Evolutionary conservation across 2,329 filamentous ascomycete genomes (phyloP).

Genomic region (Ophiostoma populinum): DNA sequence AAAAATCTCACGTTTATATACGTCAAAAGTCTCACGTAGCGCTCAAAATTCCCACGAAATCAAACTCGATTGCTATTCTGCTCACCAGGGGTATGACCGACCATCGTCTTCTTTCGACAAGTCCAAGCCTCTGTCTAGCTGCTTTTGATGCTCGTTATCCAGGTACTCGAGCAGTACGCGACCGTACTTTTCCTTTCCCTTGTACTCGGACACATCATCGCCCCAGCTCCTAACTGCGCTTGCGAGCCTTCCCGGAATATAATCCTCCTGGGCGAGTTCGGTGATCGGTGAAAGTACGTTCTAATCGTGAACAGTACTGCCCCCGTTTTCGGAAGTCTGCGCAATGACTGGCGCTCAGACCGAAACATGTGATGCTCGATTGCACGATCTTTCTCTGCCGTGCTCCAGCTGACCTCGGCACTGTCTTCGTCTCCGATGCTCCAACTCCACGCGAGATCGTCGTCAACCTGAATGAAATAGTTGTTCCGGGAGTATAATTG

Average conservation of each 20-base stretch:
- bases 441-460: constrained; percentile 1
- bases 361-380: constrained; percentile 1
- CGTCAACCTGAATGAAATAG: constrained; percentile 1
- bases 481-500: background rate
- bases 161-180: background rate
- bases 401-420: background rate
- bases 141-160: background rate
- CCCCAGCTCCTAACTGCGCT: constrained; percentile 1
- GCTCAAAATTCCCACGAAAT: too few species aligned
- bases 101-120: background rate
- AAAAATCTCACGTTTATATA: too few species aligned
- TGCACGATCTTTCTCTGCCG: constrained; percentile 1
- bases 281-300: background rate
- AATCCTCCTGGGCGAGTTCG: background rate
- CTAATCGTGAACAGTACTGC: background rate
- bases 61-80: too few species aligned
- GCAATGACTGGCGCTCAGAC: background rate
- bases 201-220: constrained; percentile 1
- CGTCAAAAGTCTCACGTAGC: too few species aligned
- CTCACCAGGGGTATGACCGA: background rate
- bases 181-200: background rate
- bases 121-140: background rate
- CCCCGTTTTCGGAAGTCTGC: background rate
- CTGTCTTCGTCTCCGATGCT: constrained; percentile 1
- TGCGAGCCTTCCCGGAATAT: background rate